A percentile compares a stretch with the other conserved stretches of the same genome.
phyloP scores from a whole-genome alignment of 192 early-diverging fungal genomes.

The Linnemannia elongata region DNA sequence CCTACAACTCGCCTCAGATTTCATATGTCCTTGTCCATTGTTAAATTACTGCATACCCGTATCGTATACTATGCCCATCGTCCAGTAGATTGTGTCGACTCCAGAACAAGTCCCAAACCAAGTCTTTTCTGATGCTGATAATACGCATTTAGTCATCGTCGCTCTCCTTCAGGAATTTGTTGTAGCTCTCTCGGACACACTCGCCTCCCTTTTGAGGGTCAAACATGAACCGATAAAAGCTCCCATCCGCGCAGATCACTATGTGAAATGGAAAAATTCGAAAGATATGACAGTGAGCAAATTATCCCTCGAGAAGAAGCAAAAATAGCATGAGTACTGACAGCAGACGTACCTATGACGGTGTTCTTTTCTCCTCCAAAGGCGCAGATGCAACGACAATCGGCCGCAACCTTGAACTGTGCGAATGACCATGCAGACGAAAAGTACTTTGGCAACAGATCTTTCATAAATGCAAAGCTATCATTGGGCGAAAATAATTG shows the following conservation, averaged over 20 bases:
- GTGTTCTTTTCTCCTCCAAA: constrained; percentile 86
- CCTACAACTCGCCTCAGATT: no score
- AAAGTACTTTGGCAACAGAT: constrained; percentile 93
- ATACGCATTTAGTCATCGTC: constrained; percentile 32
- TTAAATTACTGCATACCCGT: background rate
- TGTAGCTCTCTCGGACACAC: constrained; percentile 63
- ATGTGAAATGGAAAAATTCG: background rate
- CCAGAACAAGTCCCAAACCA: background rate
- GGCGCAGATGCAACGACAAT: constrained; percentile 84
- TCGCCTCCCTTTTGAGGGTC: constrained; percentile 83
- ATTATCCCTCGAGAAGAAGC: background rate
- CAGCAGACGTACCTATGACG: constrained; percentile 67
- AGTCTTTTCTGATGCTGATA: background rate
- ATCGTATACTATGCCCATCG: background rate
- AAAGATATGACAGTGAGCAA: background rate
- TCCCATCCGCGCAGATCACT: constrained; percentile 91
- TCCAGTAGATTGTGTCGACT: background rate
- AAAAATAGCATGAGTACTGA: background rate
- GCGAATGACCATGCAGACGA: constrained; percentile 96
- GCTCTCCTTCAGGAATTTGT: constrained; percentile 49
- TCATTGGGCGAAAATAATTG: background rate
- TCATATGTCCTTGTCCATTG: no score
- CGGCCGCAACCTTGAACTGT: constrained; percentile 82
- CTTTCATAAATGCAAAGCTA: constrained; percentile 79
- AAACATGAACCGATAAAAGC: constrained; percentile 87